Evolutionary conservation across 352 stramenopile genomes (phyloP).

Genomic region (Pythium oligandrum): DNA sequence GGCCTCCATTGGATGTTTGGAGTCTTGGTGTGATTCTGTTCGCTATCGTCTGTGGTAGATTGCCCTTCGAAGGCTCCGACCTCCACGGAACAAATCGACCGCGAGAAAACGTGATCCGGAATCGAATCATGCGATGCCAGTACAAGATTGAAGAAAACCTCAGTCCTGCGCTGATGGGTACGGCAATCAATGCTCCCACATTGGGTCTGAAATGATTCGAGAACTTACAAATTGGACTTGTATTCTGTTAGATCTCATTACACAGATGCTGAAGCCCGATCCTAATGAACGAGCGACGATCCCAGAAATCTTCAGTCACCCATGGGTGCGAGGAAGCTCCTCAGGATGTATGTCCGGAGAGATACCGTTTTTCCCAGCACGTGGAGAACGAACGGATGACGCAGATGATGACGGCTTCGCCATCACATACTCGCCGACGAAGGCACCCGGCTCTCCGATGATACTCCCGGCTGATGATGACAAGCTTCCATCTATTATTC

Average conservation of each 20-base stretch:
- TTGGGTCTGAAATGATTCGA: not conserved
- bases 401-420: slow-evolving; percentile 41
- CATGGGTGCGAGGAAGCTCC: slow-evolving; percentile 59
- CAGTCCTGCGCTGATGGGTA: slow-evolving; percentile 53
- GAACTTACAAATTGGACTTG: not conserved
- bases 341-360: slow-evolving; percentile 27
- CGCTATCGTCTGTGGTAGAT: slow-evolving; percentile 71
- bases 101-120: slow-evolving; percentile 78
- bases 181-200: not conserved
- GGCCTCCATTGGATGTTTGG: slow-evolving; percentile 88
- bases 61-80: slow-evolving; percentile 82
- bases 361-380: slow-evolving; percentile 14
- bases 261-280: slow-evolving; percentile 77
- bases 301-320: slow-evolving; percentile 81
- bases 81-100: slow-evolving; percentile 71
- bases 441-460: slow-evolving; percentile 18
- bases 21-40: slow-evolving; percentile 87
- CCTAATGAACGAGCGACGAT: slow-evolving; percentile 78
- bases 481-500: slow-evolving; percentile 56
- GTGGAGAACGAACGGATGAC: slow-evolving; percentile 20
- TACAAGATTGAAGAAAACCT: slow-evolving; percentile 79
- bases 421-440: slow-evolving; percentile 40
- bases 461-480: slow-evolving; percentile 26
- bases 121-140: slow-evolving; percentile 80
- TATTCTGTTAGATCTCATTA: slow-evolving; percentile 48